phyloP scores from a whole-genome alignment of 441 rosid genomes.

The Populus trichocarpa region DNA sequence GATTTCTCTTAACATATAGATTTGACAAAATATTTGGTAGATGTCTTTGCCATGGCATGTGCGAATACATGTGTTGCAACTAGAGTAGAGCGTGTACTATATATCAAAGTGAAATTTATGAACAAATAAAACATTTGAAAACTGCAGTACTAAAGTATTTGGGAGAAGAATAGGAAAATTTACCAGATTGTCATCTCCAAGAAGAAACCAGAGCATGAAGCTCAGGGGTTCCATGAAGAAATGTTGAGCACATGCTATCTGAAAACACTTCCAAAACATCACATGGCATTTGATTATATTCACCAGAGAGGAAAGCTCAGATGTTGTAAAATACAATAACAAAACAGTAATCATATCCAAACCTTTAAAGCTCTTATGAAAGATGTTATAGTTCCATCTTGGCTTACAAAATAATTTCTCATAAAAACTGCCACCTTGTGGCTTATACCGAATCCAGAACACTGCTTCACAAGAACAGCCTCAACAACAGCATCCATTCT shows the following conservation, averaged over 20 bases:
- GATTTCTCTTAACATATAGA: slow-evolving; percentile 1
- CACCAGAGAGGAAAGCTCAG: slow-evolving; percentile 8
- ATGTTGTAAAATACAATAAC: not conserved
- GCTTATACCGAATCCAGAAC: slow-evolving; percentile 71
- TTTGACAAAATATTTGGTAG: not conserved
- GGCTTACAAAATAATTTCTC: slow-evolving; percentile 72
- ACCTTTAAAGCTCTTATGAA: slow-evolving; percentile 90
- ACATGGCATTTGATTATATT: slow-evolving; percentile 4
- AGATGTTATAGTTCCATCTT: slow-evolving; percentile 87
- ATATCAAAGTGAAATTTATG: not conserved
- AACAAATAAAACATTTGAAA: not conserved
- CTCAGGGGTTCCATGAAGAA: slow-evolving; percentile 71
- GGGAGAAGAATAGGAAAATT: slow-evolving; percentile 13
- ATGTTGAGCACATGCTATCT: slow-evolving; percentile 90
- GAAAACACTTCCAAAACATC: slow-evolving; percentile 24
- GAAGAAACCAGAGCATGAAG: slow-evolving; percentile 52
- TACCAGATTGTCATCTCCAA: slow-evolving; percentile 54
- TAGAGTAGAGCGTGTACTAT: too few relatives aligned
- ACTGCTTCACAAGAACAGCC: slow-evolving; percentile 72
- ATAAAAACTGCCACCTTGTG: slow-evolving; percentile 68
- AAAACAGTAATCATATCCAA: not conserved
- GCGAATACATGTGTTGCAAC: not conserved
- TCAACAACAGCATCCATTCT: slow-evolving; percentile 82
- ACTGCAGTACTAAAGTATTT: not conserved
- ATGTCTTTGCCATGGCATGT: not conserved